These are phyloP conservation scores for Geotrichum fermentans DNA, from an alignment of 1,139 yeast species.

Conservation along the genomic window DNA sequence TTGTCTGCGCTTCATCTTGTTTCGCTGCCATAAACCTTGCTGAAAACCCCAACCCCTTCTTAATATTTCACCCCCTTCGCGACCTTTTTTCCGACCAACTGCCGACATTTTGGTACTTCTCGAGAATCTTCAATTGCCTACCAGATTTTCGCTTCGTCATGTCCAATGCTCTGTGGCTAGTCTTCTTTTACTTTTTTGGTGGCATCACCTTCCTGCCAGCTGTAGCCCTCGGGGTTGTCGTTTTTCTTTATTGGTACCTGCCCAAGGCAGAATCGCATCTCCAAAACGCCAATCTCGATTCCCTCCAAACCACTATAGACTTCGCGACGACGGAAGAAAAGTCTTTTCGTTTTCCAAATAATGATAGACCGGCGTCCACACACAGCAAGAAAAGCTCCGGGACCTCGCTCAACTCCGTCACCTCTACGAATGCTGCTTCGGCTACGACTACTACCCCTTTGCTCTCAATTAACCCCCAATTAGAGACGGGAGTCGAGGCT, in stretches of 20 bases:
- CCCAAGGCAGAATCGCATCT: constrained; percentile 33
- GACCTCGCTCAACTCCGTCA: constrained; percentile 5
- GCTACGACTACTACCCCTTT: constrained; percentile 3
- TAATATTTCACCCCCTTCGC: too few relatives aligned
- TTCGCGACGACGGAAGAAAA: not conserved
- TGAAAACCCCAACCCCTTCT: too few relatives aligned
- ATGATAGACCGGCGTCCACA: not conserved
- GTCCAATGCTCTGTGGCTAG: constrained; percentile 23
- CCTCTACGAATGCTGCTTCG: constrained; percentile 23
- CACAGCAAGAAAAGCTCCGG: not conserved
- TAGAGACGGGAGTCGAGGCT: constrained; percentile 58
- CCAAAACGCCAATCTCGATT: not conserved
- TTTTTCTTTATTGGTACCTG: constrained; percentile 35
- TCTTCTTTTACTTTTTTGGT: constrained; percentile 56
- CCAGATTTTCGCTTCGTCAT: too few relatives aligned
- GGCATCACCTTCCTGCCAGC: constrained; percentile 76
- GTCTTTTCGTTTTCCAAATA: not conserved
- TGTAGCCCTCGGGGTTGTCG: constrained; percentile 38
- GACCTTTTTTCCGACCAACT: too few relatives aligned
- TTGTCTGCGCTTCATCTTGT: too few relatives aligned
- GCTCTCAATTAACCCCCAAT: constrained; percentile 45
- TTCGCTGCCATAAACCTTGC: too few relatives aligned
- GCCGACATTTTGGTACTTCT: too few relatives aligned
- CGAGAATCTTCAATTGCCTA: too few relatives aligned
- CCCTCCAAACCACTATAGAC: not conserved